A percentile compares a stretch with the other conserved stretches of the same genome.
phyloP scores from a whole-genome alignment of 2,329 filamentous ascomycete species.

The Basipetospora chlamydospora region DNA sequence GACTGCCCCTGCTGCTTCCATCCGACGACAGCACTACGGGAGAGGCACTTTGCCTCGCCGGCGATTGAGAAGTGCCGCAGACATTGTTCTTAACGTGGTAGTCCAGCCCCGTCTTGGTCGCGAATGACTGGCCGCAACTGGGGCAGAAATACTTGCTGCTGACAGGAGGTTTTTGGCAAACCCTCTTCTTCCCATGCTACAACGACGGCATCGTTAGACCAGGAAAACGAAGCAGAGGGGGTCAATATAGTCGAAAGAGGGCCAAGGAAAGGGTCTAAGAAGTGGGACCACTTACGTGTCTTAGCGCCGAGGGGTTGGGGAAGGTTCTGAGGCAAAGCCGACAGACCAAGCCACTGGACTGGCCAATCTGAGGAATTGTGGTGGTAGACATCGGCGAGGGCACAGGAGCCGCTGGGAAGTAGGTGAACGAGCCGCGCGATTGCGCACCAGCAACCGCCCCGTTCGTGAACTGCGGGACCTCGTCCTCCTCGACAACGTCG shows the following conservation, averaged over 20 bases:
- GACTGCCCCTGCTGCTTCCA: neutral
- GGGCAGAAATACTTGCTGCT: slow-evolving; percentile 22
- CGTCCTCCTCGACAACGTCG: slow-evolving; percentile 30
- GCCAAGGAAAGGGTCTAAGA: neutral
- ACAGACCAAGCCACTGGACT: too few species aligned
- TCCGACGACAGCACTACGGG: slow-evolving; percentile 1
- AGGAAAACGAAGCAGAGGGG: neutral
- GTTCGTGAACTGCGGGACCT: neutral
- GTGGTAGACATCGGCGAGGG: neutral
- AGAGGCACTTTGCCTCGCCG: neutral
- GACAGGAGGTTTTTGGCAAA: slow-evolving; percentile 15
- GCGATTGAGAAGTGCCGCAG: slow-evolving; percentile 23
- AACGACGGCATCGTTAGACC: neutral
- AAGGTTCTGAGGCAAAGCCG: neutral
- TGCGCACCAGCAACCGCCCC: slow-evolving; percentile 1
- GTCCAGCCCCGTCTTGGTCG: slow-evolving; percentile 22
- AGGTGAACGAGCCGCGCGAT: neutral
- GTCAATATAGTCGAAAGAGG: neutral
- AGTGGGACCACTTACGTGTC: slow-evolving; percentile 8
- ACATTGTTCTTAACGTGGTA: slow-evolving; percentile 31
- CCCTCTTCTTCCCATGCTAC: slow-evolving; percentile 20
- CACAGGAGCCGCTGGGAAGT: too few species aligned
- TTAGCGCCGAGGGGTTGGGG: slow-evolving; percentile 1
- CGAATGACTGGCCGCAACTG: slow-evolving; percentile 30
- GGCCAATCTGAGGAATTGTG: too few species aligned